Evolutionary conservation across 2,329 filamentous ascomycete species (phyloP).

Genomic region (Cladophialophora chaetospira): DNA sequence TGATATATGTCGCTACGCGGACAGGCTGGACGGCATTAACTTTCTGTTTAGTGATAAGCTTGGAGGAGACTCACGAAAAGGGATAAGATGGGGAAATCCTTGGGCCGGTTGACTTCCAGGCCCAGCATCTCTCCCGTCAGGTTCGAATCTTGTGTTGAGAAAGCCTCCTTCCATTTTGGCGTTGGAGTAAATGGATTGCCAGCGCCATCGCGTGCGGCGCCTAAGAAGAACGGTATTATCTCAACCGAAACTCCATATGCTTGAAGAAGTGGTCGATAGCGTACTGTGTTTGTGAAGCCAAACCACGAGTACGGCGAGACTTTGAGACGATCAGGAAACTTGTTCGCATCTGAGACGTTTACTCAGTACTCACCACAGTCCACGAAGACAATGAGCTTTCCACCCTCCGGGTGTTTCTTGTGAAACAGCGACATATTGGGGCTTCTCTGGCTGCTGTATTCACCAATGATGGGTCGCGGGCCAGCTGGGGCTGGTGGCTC

Average conservation of each 20-base stretch:
- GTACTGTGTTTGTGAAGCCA: conserved; percentile 23
- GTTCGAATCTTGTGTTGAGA: conserved; percentile 18
- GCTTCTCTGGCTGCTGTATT: neutral
- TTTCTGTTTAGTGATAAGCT: neutral
- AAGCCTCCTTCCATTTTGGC: conserved; percentile 19
- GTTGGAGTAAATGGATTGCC: conserved; percentile 22
- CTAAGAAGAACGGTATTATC: conserved; percentile 25
- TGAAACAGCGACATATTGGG: neutral
- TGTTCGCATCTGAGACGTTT: neutral
- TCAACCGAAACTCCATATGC: conserved; percentile 24
- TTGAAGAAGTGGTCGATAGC: conserved; percentile 21
- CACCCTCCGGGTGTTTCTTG: conserved; percentile 14
- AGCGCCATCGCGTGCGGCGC: conserved; percentile 19
- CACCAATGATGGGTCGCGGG: neutral
- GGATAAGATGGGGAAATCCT: conserved; percentile 26
- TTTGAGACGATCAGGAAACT: neutral
- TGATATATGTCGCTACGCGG: conserved; percentile 28
- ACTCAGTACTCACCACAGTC: conserved; percentile 22
- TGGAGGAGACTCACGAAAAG: conserved; percentile 24
- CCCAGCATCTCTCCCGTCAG: conserved; percentile 23
- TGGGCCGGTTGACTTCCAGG: conserved; percentile 17
- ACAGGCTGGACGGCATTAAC: conserved; percentile 12
- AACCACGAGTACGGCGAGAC: conserved; percentile 28
- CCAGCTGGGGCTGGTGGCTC: neutral
- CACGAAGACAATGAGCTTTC: conserved; percentile 23